Evolutionary conservation across 768 basidiomycete genomes (phyloP).

Genomic region (Cystobasidium tubakii): DNA sequence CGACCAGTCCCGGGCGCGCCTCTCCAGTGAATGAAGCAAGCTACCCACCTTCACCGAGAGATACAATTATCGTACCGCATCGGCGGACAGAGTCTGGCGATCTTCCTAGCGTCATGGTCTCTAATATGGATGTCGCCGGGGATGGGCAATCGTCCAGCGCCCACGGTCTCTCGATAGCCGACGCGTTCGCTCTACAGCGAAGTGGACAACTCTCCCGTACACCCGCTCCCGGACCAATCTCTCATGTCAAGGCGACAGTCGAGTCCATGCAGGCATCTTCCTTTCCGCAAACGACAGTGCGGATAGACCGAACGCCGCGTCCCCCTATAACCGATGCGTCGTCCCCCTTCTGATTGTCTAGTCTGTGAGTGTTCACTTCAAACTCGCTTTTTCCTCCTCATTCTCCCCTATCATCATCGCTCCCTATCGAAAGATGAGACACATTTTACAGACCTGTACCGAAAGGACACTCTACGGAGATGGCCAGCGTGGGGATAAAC

Average conservation of each 20-base stretch:
- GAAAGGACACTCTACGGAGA: conserved; percentile 13
- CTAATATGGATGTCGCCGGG: conserved; percentile 32
- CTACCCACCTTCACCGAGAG: conserved; percentile 19
- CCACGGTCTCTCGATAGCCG: conserved; percentile 33
- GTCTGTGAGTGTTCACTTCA: neutral
- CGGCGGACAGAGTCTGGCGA: conserved; percentile 29
- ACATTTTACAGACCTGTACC: conserved; percentile 38
- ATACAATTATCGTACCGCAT: conserved; percentile 38
- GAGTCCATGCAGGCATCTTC: conserved; percentile 46
- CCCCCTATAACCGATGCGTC: conserved; percentile 37
- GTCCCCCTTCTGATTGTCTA: neutral
- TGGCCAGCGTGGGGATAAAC: conserved; percentile 11
- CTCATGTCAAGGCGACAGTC: conserved; percentile 48
- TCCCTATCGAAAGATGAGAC: conserved; percentile 7
- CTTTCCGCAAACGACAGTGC: neutral
- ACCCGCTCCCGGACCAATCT: conserved; percentile 41
- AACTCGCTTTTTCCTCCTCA: neutral
- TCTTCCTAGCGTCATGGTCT: conserved; percentile 44
- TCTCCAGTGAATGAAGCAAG: neutral
- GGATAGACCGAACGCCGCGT: conserved; percentile 41
- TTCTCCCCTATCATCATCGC: neutral
- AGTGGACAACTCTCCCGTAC: neutral
- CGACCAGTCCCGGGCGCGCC: conserved; percentile 44
- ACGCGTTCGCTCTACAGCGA: conserved; percentile 30
- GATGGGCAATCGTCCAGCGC: neutral